phyloP scores from a whole-genome alignment of 2,329 filamentous ascomycete species.

The Emericellopsis atlantica region DNA sequence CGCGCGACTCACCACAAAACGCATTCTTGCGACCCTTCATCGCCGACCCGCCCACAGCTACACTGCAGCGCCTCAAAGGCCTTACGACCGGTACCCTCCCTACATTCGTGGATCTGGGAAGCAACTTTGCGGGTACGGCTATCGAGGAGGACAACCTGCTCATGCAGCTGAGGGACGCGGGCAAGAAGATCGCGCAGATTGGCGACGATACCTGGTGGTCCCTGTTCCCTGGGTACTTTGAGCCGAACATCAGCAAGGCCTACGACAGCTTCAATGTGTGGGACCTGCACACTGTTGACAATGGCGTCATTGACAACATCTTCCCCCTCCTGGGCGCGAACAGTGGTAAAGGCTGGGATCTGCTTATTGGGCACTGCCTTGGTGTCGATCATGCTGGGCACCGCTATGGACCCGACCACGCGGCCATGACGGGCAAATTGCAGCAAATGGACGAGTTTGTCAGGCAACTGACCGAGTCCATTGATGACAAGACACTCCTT shows the following conservation, averaged over 20 bases:
- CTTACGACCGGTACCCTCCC: constrained; percentile 90
- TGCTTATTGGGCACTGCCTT: constrained; percentile 88
- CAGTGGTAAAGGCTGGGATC: constrained; percentile 61
- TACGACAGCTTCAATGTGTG: constrained; percentile 98
- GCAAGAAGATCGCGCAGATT: constrained; percentile 73
- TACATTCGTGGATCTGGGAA: constrained; percentile 87
- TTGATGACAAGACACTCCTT: constrained; percentile 79
- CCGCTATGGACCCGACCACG: constrained; percentile 85
- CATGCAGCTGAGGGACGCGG: constrained; percentile 50
- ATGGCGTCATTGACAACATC: constrained; percentile 84
- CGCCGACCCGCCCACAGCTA: constrained; percentile 89
- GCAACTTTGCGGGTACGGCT: constrained; percentile 87
- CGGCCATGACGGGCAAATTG: constrained; percentile 82
- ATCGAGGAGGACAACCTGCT: constrained; percentile 85
- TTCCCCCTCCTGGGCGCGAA: constrained; percentile 55
- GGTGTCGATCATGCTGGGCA: constrained; percentile 97
- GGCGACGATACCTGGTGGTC: constrained; percentile 98
- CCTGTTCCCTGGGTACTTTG: constrained; percentile 88
- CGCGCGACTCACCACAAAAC: constrained; percentile 60
- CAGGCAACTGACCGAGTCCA: constrained; percentile 51
- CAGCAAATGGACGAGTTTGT: constrained; percentile 82
- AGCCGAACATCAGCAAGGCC: constrained; percentile 69
- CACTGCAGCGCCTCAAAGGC: constrained; percentile 83
- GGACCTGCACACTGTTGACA: constrained; percentile 94
- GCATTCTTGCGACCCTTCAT: constrained; percentile 92